These are phyloP conservation scores for Xylaria cubensis DNA, from an alignment of 495 filamentous ascomycete species.

Conservation along the genomic window DNA sequence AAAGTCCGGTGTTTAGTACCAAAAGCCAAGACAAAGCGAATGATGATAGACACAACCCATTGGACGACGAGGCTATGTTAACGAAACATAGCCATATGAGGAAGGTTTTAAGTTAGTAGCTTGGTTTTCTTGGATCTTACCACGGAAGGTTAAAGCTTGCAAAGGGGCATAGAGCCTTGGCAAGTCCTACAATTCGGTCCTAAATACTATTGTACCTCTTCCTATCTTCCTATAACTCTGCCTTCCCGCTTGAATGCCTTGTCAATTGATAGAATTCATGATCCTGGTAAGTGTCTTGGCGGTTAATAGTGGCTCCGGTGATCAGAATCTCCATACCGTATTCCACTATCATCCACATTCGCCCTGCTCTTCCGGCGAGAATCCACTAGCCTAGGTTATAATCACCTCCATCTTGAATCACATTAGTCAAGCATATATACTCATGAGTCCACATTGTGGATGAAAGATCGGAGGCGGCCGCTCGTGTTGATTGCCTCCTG, in stretches of 20 bases:
- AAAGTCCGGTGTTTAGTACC: not conserved
- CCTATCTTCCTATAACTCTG: not conserved
- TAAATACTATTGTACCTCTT: constrained; percentile 7
- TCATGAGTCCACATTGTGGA: not conserved
- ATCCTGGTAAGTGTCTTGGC: not conserved
- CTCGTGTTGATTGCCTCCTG: not conserved
- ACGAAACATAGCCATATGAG: constrained; percentile 15
- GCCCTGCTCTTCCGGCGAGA: not conserved
- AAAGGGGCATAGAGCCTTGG: constrained; percentile 15
- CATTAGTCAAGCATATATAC: not conserved
- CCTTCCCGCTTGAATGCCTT: not conserved
- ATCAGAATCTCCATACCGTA: not conserved
- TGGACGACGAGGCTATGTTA: constrained; percentile 21
- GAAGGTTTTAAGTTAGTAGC: constrained; percentile 8
- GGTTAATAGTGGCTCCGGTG: constrained; percentile 8
- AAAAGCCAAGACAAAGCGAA: constrained; percentile 23
- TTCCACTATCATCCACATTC: not conserved
- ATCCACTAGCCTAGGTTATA: not conserved
- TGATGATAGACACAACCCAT: constrained; percentile 14
- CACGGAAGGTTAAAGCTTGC: not conserved
- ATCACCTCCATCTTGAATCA: not conserved
- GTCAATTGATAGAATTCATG: not conserved
- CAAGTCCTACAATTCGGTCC: constrained; percentile 19
- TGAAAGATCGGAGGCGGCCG: not conserved
- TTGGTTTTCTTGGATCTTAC: not conserved